Evolutionary conservation across 1,284 basidiomycete species (phyloP).

Genomic region (Phylloboletellus chloephorus): DNA sequence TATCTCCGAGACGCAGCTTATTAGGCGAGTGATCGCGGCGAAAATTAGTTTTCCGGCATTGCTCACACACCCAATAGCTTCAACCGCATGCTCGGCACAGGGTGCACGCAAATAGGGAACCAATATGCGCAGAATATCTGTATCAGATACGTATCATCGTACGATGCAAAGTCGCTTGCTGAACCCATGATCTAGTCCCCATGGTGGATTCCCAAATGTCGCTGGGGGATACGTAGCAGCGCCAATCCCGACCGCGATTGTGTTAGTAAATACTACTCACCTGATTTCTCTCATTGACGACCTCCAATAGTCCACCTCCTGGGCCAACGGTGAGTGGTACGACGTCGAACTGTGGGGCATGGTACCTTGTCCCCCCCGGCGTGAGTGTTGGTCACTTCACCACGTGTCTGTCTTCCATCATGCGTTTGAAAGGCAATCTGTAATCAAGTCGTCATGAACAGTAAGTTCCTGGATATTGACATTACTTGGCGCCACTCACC

Average conservation of each 20-base stretch:
- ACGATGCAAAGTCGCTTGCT: background rate
- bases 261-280: background rate
- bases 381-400: background rate
- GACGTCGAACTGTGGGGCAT: background rate
- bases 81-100: slow-evolving; percentile 1
- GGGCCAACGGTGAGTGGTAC: slow-evolving; percentile 1
- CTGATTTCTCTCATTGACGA: background rate
- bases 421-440: background rate
- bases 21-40: background rate
- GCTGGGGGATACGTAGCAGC: background rate
- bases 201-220: slow-evolving; percentile 1
- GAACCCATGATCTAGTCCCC: background rate
- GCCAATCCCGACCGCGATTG: slow-evolving; percentile 3
- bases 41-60: background rate
- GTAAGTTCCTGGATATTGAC: background rate
- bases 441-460: slow-evolving; percentile 3
- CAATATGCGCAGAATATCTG: slow-evolving; percentile 3
- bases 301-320: background rate
- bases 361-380: background rate
- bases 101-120: slow-evolving; percentile 4
- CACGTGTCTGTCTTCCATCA: background rate
- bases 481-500: background rate
- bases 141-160: background rate
- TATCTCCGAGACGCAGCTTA: slow-evolving; percentile 1
- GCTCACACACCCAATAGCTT: background rate